phyloP scores from a whole-genome alignment of 345 rosid species.

The Eucalyptus shirleyi region DNA sequence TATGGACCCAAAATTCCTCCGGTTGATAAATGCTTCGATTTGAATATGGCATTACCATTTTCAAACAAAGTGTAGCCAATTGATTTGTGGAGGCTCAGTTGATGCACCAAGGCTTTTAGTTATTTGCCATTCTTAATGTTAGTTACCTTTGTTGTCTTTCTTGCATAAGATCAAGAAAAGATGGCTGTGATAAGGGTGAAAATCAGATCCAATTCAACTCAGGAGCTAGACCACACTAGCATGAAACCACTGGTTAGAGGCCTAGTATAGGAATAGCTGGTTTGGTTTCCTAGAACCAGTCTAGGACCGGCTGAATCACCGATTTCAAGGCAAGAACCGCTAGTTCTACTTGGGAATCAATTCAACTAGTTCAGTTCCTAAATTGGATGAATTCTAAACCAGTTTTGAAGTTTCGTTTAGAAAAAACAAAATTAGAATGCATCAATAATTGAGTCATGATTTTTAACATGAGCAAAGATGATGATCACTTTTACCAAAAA shows the following conservation, averaged over 20 bases:
- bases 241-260: neutral
- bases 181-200: neutral
- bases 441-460: neutral
- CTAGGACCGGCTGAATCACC: neutral
- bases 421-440: neutral
- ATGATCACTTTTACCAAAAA: neutral
- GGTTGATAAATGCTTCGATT: neutral
- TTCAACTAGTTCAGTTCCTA: neutral
- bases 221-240: neutral
- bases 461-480: neutral
- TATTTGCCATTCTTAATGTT: neutral
- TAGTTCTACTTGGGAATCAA: neutral
- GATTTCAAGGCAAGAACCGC: neutral
- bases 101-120: neutral
- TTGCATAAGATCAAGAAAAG: neutral
- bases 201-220: neutral
- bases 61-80: neutral
- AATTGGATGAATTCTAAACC: neutral
- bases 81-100: neutral
- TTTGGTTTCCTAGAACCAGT: neutral
- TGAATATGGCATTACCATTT: neutral
- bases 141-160: neutral
- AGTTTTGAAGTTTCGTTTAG: neutral
- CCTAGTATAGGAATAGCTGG: neutral
- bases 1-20: neutral